Evolutionary conservation across 2,329 filamentous ascomycete species (phyloP), one percentile per base, ranked within the genome.

Genomic region (Pseudogymnoascus sp.): DNA sequence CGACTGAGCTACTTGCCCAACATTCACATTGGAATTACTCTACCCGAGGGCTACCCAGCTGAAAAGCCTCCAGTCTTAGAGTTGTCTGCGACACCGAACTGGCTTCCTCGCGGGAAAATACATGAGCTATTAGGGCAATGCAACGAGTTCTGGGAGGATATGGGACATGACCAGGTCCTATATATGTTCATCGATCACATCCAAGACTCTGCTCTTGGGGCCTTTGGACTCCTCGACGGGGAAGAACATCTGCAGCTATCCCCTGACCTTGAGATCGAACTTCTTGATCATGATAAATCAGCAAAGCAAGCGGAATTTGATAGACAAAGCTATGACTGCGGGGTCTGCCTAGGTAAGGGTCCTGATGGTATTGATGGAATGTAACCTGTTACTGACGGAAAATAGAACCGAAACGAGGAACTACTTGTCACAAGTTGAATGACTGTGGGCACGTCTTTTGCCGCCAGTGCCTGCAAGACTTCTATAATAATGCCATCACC

Each of bases 391-490:
- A 49, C 60, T 67, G 53, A 66, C 40, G 61, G 28, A 4, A 42
- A 34, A 9, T 63, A 83, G 93, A 97, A 74, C 92, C 92, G 0
- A 96, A 96, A 75, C 97, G 96, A 73, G 95, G 95, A 1, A 76
- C 79, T 0, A 83, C 80, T 9, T 97, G 95, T 73, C 89, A 97
- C 76, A 84, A 85, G 43, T 87, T 97, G 81, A 76, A 89, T 53
- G 86, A 88, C 64, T 99, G 95, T 74, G 86, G 85, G 0, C 93
- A 99, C 73, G 91, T 97, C 38, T 99, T 97, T 72, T 99, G 95
- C 74, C 78, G 88, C 16, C 76, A 85, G n/a, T 99, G 95, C 71
- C 79, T 99, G 2, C 88, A 90, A 66, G 91, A 93, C 69, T 97
- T 93, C 69, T 97, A 96, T 80, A 91, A 88, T 68, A 88, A 86